These are phyloP conservation scores for Globisporangium lucens DNA, from an alignment of 352 stramenopile species.

Conservation along the genomic window DNA sequence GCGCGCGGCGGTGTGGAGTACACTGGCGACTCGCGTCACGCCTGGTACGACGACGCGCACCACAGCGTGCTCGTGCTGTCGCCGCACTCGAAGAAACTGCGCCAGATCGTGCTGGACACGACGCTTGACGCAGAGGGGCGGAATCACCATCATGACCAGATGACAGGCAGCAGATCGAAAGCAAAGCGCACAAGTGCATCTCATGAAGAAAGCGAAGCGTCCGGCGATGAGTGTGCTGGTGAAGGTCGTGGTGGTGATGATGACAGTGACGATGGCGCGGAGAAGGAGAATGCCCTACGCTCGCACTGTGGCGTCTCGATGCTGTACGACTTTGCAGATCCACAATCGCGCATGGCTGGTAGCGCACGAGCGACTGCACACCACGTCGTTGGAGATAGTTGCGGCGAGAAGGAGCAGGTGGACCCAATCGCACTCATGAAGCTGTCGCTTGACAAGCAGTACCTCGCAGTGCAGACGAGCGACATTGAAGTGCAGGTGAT, in stretches of 20 bases:
- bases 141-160: not conserved
- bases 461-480: conserved; percentile 73
- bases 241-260: not conserved
- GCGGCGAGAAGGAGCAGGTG: conserved; percentile 7
- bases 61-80: conserved; percentile 51
- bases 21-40: conserved; percentile 23
- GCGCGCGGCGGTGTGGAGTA: conserved; percentile 45
- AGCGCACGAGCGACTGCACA: not conserved
- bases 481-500: conserved; percentile 82
- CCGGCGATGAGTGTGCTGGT: not conserved
- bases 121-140: conserved; percentile 13
- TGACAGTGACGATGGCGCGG: conserved; percentile 8
- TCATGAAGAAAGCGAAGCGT: not conserved
- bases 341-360: not conserved
- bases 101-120: conserved; percentile 41
- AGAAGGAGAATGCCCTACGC: conserved; percentile 2
- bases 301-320: conserved; percentile 17
- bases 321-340: conserved; percentile 43
- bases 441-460: conserved; percentile 65
- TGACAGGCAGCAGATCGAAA: not conserved
- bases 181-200: not conserved
- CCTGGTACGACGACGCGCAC: conserved; percentile 62
- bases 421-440: conserved; percentile 34
- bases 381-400: not conserved
- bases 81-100: conserved; percentile 26